Evolutionary conservation across 2,329 filamentous ascomycete genomes (phyloP), one percentile per base, ranked within the genome.

Genomic region (Aspergillus niger): DNA sequence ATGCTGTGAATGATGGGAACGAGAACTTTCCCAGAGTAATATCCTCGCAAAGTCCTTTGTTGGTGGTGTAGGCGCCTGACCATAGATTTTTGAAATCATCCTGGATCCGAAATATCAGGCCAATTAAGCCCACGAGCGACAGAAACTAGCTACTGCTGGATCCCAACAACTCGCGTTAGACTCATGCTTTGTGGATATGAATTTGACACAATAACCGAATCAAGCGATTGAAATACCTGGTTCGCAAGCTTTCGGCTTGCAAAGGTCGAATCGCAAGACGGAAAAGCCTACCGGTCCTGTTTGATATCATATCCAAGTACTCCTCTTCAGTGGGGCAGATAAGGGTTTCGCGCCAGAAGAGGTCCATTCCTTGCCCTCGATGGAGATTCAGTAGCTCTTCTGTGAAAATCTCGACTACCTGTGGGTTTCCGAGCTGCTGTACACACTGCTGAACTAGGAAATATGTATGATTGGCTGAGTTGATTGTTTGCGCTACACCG

Each of bases 21-120:
- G 89, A 92, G 81, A 97, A 96, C 82, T 97, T 97, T 65, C 93
- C 93, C 79, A 97, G 93, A 1, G 91, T 96, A 68, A 97, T 79
- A 76, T 97, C 93, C 80, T 97, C 93, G 76, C 90, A 95, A 69
- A 96, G 85, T 56, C 93, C 93, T 80, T 97, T 97, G 77, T 95
- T 92, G 65, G 89, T 82, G 39, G 86, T 87, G 80, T 96, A 97
- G 24, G 20, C 17, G 3, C 6, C 38, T 11, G 24, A 50, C 15
- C 38, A 41, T 0, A 69, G 61, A n/a, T 68, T 68, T 17, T 58
- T 53, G 44, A 68, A 67, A 17, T 69, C 66, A 54, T 68, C 67
- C 1, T 60, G 51, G 78, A 96, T 95, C 77, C 96, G 92, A 82
- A 92, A 96, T 74, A 95, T 87, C 58, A 95, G 86, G 32, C 92